Evolutionary conservation across 257 asterid species (phyloP).

Genomic region (Primulina huaijiensis): DNA sequence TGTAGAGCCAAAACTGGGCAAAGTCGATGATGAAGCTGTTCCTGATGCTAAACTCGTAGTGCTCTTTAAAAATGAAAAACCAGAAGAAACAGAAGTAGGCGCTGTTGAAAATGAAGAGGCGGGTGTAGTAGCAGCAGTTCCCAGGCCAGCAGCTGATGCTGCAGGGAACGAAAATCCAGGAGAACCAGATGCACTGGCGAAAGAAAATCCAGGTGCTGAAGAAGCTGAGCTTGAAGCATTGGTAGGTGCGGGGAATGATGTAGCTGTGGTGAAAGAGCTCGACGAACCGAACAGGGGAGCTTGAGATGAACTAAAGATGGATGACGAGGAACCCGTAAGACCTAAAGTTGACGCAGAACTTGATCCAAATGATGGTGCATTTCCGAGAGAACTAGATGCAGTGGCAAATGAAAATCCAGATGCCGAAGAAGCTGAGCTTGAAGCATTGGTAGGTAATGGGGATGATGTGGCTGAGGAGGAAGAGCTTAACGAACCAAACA

Average conservation of each 20-base stretch:
- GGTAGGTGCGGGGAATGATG: constrained; percentile 25
- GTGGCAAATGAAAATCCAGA: constrained; percentile 41
- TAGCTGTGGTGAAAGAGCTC: constrained; percentile 30
- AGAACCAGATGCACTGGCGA: constrained; percentile 38
- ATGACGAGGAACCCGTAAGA: constrained; percentile 26
- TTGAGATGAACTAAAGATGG: constrained; percentile 34
- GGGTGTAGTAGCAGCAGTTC: constrained; percentile 28
- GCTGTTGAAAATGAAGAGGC: constrained; percentile 36
- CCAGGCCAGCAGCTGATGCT: constrained; percentile 30
- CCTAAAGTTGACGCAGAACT: constrained; percentile 33
- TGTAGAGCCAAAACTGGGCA: constrained; percentile 52
- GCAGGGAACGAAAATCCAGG: constrained; percentile 42
- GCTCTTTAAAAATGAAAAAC: constrained; percentile 41
- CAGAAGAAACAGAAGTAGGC: constrained; percentile 37
- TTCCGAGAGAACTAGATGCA: constrained; percentile 40
- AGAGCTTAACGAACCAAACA: constrained; percentile 28
- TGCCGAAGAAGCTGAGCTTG: constrained; percentile 40
- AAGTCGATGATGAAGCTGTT: constrained; percentile 37
- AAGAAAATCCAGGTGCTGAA: constrained; percentile 41
- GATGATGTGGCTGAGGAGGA: constrained; percentile 30
- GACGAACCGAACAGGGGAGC: constrained; percentile 28
- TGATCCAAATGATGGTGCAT: constrained; percentile 28
- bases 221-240: constrained; percentile 35
- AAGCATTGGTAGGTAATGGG: constrained; percentile 18
- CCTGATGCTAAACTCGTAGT: constrained; percentile 35